Conservation (phyloP, 768 basidiomycete genomes). For the Dacryopinax spathularia region DNA sequence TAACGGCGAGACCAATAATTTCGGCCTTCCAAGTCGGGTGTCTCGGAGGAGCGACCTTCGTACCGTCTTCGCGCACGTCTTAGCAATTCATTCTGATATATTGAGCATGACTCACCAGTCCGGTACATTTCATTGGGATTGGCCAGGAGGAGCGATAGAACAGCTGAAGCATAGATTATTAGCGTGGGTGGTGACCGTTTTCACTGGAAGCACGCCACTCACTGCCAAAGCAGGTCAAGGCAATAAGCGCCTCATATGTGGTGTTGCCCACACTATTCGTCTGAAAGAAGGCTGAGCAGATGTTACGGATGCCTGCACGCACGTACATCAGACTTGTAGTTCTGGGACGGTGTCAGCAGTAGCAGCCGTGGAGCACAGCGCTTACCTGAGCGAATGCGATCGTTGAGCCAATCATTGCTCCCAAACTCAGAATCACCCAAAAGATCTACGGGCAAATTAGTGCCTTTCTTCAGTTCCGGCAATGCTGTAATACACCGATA, state of each 20-base stretch:
- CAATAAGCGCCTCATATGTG: slow-evolving; percentile 55
- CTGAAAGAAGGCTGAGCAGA: background rate
- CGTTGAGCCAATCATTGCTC: slow-evolving; percentile 14
- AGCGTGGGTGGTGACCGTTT: no score
- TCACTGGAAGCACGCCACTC: slow-evolving; percentile 25
- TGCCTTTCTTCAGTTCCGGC: background rate
- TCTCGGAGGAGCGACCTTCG: slow-evolving; percentile 41
- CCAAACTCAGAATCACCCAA: slow-evolving; percentile 64
- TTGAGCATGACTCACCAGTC: slow-evolving; percentile 25
- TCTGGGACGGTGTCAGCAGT: background rate
- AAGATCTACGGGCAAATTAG: slow-evolving; percentile 32
- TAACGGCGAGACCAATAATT: slow-evolving; percentile 50
- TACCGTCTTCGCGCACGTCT: slow-evolving; percentile 35
- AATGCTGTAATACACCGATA: slow-evolving; percentile 32
- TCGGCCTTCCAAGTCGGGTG: slow-evolving; percentile 74
- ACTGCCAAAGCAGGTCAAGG: slow-evolving; percentile 50
- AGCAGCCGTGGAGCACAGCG: background rate
- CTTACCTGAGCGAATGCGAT: slow-evolving; percentile 13
- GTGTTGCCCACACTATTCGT: slow-evolving; percentile 12
- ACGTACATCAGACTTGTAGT: background rate
- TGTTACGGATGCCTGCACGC: no score
- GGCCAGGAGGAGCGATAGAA: slow-evolving; percentile 40
- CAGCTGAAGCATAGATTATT: background rate
- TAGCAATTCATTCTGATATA: background rate
- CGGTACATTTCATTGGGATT: slow-evolving; percentile 59